Base-by-base conservation (phyloP, 305 asterid species). In the Lippia alba region DNA sequence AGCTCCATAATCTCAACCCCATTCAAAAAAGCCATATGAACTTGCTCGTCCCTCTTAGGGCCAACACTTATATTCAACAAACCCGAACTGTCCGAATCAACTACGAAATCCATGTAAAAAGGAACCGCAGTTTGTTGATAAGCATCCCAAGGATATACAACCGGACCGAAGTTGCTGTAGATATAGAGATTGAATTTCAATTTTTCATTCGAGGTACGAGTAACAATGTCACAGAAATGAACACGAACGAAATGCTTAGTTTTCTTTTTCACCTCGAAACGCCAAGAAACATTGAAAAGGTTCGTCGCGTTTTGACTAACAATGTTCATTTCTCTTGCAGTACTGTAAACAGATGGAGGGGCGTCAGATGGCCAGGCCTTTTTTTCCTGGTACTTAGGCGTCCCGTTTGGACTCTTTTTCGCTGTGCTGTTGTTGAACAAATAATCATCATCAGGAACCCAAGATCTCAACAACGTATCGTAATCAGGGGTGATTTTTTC, bases 1-100 rank as follows among this genome's bases (percentile, higher is more conserved):
- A 80, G 30, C 81, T 80, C 70, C 87, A 82, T 76, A 45, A 85
- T 80, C 82, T 85, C 90, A 8, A 80, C 58, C 17, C 87, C 90
- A 56, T 82, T 82, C 41, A 85, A 32, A 66, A 82, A 82, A 53
- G 87, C 79, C 1, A 30, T 67, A 41, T 4, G 10, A 4, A 14
- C 14, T 2, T 0, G 0, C 5, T 74, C 15, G 66, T 56, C 77
- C 11, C 2, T 6, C 5, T 7, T 19, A 8, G 74, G 70, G 17
- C 82, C 79, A 54, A 85, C 58, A 30, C 80, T 72, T 39, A 82
- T 20, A 16, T 72, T 51, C 74, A 85, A 63, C n/a, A 64, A 61
- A 18, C 87, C 86, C 59, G 83, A 78, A 51, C 64, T 77, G 56
- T 80, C 87, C 2, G 90, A 76, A 71, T 76, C 74, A 30, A 80